Base-by-base conservation (phyloP, 768 basidiomycete species). In the Rhizopogon salebrosus region DNA sequence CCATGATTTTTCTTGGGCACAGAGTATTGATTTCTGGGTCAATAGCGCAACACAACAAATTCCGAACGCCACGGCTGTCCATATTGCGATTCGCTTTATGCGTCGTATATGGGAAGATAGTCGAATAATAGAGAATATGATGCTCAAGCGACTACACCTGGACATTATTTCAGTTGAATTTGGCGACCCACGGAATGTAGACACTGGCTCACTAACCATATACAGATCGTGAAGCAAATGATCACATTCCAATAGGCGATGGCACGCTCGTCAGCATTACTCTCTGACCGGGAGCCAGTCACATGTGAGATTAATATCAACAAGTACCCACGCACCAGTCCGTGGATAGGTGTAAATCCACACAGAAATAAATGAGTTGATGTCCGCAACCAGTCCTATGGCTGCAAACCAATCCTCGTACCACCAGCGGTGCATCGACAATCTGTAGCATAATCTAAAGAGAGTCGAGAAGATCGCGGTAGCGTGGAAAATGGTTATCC, bases 71-170 rank as follows among this genome's bases (percentile, higher is more conserved):
- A 29, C 34, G 22, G 49, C 34, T 26, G 48, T 31, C 20, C n/a
- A 26, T 6, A 45, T 10, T 4, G 41, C 39, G 8, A 51, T 24
- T 39, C 43, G 41, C 24, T 49, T 16, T 23, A 54, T 18, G 11
- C 5, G 20, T 13, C 5, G 10, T 13, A 24, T 20, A 20, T 41
- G 29, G 4, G 34, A 41, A 27, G 54, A 26, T 13, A 43, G 39
- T 26, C 48, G 48, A 26, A 54, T 35, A 35, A 55, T 51, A 16
- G 54, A 51, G 35, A 26, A 50, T 5, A 55, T 18, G 22, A 54
- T 31, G 27, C 53, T 49, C 38, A 54, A 27, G 16, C 39, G 53
- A n/a, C 46, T 13, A 13, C 42, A 37, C 46, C 53, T 54, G 29
- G 39, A 40, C 22, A 40, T 10, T 23, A 40, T 23, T 40, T 40